These are phyloP conservation scores for Sechiopsis laciniata DNA, from an alignment of 306 rosid genomes.

Conservation along the genomic window DNA sequence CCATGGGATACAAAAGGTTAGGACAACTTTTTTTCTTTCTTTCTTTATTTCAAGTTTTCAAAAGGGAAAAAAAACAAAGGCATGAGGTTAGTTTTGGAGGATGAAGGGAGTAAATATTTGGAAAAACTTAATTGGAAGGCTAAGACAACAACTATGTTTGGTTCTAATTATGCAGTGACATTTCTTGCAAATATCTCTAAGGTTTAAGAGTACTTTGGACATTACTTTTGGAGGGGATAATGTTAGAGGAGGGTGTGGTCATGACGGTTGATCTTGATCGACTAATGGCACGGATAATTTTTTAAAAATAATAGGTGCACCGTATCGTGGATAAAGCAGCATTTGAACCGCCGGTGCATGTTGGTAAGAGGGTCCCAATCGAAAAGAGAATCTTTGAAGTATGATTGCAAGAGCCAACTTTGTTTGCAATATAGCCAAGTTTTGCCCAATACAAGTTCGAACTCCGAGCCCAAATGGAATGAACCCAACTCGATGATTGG, in stretches of 20 bases:
- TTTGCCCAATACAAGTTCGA: constrained; percentile 93
- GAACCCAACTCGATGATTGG: constrained; percentile 72
- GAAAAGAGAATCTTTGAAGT: constrained; percentile 73
- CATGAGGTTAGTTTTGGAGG: constrained; percentile 19
- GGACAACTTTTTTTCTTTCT: too few species aligned
- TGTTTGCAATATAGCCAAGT: constrained; percentile 74
- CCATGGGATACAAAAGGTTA: too few species aligned
- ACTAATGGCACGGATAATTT: constrained; percentile 23
- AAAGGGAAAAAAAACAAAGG: neutral
- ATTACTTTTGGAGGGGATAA: constrained; percentile 19
- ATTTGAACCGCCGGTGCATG: constrained; percentile 96
- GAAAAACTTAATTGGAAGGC: too few species aligned
- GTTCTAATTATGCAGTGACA: neutral
- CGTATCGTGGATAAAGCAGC: constrained; percentile 87
- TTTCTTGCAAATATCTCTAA: too few species aligned
- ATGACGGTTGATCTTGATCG: constrained; percentile 27
- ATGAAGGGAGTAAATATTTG: neutral
- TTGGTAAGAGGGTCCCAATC: constrained; percentile 73
- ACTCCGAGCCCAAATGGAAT: constrained; percentile 82
- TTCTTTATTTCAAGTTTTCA: too few species aligned
- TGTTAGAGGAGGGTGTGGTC: constrained; percentile 22
- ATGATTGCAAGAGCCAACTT: constrained; percentile 68
- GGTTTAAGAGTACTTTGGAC: constrained; percentile 32
- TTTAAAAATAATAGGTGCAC: constrained; percentile 74
- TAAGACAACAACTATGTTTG: neutral